Evolutionary conservation across 495 filamentous ascomycete species (phyloP).

Genomic region (Penicillium taxi): DNA sequence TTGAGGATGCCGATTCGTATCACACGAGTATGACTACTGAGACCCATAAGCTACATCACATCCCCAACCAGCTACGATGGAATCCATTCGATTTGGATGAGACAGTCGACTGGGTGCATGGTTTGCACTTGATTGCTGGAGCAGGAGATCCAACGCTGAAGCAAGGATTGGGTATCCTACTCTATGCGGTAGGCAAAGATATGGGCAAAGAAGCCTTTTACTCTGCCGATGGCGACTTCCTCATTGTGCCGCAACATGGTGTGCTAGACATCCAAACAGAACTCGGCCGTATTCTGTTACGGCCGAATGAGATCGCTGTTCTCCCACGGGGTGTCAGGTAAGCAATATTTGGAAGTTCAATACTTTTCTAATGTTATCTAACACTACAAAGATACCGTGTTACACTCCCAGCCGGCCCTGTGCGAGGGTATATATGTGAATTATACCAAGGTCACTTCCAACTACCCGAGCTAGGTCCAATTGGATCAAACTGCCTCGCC

Average conservation of each 20-base stretch:
- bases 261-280: conserved; percentile 81
- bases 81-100: conserved; percentile 75
- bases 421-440: conserved; percentile 80
- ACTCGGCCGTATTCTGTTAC: conserved; percentile 69
- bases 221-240: conserved; percentile 82
- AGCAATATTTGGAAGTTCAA: background rate
- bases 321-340: conserved; percentile 69
- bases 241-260: conserved; percentile 80
- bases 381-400: conserved; percentile 54
- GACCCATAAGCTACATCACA: conserved; percentile 49
- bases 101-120: conserved; percentile 69
- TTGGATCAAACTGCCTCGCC: conserved; percentile 79
- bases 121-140: conserved; percentile 68
- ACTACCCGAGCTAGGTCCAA: conserved; percentile 82
- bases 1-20: conserved; percentile 45
- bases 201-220: conserved; percentile 79
- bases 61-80: conserved; percentile 88
- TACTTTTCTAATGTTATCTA: background rate
- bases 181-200: conserved; percentile 72
- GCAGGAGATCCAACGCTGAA: conserved; percentile 80
- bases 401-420: conserved; percentile 54
- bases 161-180: conserved; percentile 69
- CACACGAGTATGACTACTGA: conserved; percentile 44
- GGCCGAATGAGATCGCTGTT: conserved; percentile 83
- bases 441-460: conserved; percentile 78